A percentile compares a stretch with the other conserved stretches of the same genome.
These are phyloP conservation scores for Tubosaeta sp. DNA, from an alignment of 768 basidiomycete species.

Conservation along the genomic window DNA sequence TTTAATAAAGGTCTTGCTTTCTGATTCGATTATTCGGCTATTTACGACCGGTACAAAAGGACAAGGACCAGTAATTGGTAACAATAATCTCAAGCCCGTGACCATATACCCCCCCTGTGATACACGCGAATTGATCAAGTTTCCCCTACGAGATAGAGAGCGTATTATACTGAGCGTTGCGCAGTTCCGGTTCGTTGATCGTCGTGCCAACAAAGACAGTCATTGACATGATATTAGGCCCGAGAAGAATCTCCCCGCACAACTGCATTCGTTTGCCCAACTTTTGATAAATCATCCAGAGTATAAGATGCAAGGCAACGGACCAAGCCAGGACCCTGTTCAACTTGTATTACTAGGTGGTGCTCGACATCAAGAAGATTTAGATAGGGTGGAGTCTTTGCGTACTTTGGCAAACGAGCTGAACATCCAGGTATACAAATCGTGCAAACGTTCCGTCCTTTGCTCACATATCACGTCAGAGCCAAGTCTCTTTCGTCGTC, in stretches of 20 bases:
- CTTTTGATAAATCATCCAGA: conserved; percentile 60
- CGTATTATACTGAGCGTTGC: conserved; percentile 80
- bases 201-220: neutral
- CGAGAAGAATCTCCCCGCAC: conserved; percentile 88
- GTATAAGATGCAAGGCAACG: conserved; percentile 30
- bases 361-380: conserved; percentile 74
- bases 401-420: conserved; percentile 56
- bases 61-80: neutral
- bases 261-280: conserved; percentile 63
- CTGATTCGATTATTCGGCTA: neutral
- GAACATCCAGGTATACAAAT: conserved; percentile 53
- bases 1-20: conserved; percentile 28
- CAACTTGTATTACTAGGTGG: conserved; percentile 81
- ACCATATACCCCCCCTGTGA: conserved; percentile 94
- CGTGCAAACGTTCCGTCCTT: no score
- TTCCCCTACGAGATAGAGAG: conserved; percentile 50
- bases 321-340: conserved; percentile 31
- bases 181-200: conserved; percentile 72
- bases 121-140: conserved; percentile 62
- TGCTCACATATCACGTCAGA: conserved; percentile 37
- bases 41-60: neutral
- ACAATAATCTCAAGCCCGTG: conserved; percentile 7
- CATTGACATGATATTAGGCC: conserved; percentile 49
- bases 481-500: conserved; percentile 69
- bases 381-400: conserved; percentile 60